phyloP scores from a whole-genome alignment of 2,329 filamentous ascomycete species.

The Hymenoscyphus linearis region DNA sequence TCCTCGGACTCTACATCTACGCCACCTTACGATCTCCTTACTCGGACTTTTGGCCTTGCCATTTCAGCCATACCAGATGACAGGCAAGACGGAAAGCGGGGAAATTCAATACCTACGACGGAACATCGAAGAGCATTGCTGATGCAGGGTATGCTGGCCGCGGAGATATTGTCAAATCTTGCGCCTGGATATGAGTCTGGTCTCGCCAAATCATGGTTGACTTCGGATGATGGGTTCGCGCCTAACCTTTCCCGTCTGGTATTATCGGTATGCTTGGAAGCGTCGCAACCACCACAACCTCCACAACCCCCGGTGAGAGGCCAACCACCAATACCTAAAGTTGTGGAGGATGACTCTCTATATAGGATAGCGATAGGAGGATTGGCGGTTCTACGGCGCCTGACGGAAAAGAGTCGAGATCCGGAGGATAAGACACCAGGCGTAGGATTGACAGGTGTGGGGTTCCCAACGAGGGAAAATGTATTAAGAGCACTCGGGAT shows the following conservation, averaged over 20 bases:
- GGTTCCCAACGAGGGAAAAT: constrained; percentile 61
- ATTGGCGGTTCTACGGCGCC: constrained; percentile 59
- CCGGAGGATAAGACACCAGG: constrained; percentile 44
- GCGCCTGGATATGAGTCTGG: constrained; percentile 65
- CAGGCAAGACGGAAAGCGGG: constrained; percentile 47
- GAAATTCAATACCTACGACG: constrained; percentile 59
- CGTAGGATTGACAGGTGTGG: constrained; percentile 47
- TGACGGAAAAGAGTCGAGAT: constrained; percentile 63
- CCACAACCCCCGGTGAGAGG: constrained; percentile 37
- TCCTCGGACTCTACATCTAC: constrained; percentile 60
- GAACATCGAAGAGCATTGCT: constrained; percentile 83
- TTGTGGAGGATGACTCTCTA: constrained; percentile 33
- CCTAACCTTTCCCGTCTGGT: constrained; percentile 73
- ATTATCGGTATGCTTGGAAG: constrained; percentile 55
- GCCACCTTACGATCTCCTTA: constrained; percentile 73
- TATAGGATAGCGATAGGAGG: constrained; percentile 58
- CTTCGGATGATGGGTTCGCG: constrained; percentile 77
- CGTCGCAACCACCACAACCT: constrained; percentile 49
- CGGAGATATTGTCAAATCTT: constrained; percentile 78
- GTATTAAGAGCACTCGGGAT: constrained; percentile 64
- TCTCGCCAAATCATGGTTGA: constrained; percentile 74
- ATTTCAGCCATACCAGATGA: constrained; percentile 79
- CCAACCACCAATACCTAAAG: constrained; percentile 20
- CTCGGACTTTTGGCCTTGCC: constrained; percentile 78
- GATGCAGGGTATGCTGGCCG: constrained; percentile 86